A percentile compares a stretch with the other conserved stretches of the same genome.
phyloP scores from a whole-genome alignment of 2,329 filamentous ascomycete species.

The Aspergillus tubingensis region DNA sequence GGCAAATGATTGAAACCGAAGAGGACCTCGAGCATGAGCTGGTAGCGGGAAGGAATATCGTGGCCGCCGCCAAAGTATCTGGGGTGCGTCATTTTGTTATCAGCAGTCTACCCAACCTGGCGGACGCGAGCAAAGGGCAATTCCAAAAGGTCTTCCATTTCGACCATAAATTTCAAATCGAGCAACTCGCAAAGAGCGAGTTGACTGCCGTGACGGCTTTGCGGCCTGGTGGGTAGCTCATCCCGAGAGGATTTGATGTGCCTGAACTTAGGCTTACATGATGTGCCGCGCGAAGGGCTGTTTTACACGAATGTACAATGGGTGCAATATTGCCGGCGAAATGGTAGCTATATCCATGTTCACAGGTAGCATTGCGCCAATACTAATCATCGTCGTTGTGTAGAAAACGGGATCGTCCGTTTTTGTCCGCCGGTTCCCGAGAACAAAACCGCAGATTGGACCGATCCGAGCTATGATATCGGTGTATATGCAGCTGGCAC shows the following conservation, averaged over 20 bases:
- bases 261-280: background rate
- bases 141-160: constrained; percentile 19
- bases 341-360: background rate
- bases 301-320: constrained; percentile 21
- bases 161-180: constrained; percentile 19
- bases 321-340: constrained; percentile 14
- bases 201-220: constrained; percentile 17
- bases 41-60: constrained; percentile 21
- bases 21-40: constrained; percentile 24
- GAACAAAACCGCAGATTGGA: constrained; percentile 18
- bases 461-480: constrained; percentile 22
- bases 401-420: constrained; percentile 18
- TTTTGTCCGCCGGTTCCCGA: constrained; percentile 18
- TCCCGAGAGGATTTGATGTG: background rate
- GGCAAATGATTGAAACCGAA: constrained; percentile 15
- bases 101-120: constrained; percentile 23
- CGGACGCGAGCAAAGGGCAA: constrained; percentile 10
- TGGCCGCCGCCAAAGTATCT: constrained; percentile 19
- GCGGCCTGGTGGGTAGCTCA: constrained; percentile 17
- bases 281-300: constrained; percentile 9
- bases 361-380: background rate
- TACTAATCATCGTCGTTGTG: background rate
- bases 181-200: constrained; percentile 16
- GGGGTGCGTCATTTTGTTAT: constrained; percentile 19
- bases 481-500: constrained; percentile 22